Evolutionary conservation across 2,329 filamentous ascomycete species (phyloP), one percentile per base, ranked within the genome.

Genomic region (Colletotrichum spaethianum): DNA sequence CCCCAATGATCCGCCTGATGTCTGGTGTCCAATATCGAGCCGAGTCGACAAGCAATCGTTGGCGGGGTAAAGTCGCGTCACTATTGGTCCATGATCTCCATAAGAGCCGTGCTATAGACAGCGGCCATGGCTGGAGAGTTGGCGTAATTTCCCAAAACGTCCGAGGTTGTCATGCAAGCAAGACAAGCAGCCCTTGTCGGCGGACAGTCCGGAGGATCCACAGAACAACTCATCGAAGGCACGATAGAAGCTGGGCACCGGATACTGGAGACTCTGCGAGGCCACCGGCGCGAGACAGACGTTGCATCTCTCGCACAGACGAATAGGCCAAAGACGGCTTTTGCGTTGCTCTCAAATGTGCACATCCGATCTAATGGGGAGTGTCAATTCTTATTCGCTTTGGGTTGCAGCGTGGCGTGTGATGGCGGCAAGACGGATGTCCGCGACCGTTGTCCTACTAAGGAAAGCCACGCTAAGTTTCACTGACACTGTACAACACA

Each of bases 61-160:
- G 74, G 72, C 67, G 67, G 75, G 75, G 74, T 73, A 68, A 73
- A 61, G 77, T 80, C 76, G 76, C 77, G 78, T 78, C 78, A 77
- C 77, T 75, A 80, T 78, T 75, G 72, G 72, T 48, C 70, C 64
- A 66, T 68, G 79, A 81, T 80, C 76, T 77, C 75, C 79, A 81
- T 81, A 83, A 78, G 77, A 82, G 77, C 79, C 76, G 77, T 79
- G 69, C 75, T 83, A 83, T 82, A 78, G 79, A 75, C 76, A 77
- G 77, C 74, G 76, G 76, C 72, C 74, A 78, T 78, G 80, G 78
- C 75, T 80, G 81, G 65, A 81, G 75, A 79, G 71, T 78, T 80
- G 79, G 75, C 79, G 78, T 78, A 83, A 84, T 84, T 85, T 86
- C 84, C 84, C 81, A 83, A 84, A 81, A 63, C 73, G 78, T 80